phyloP scores from a whole-genome alignment of 2,329 filamentous ascomycete genomes.

The Penicillium glabrum region DNA sequence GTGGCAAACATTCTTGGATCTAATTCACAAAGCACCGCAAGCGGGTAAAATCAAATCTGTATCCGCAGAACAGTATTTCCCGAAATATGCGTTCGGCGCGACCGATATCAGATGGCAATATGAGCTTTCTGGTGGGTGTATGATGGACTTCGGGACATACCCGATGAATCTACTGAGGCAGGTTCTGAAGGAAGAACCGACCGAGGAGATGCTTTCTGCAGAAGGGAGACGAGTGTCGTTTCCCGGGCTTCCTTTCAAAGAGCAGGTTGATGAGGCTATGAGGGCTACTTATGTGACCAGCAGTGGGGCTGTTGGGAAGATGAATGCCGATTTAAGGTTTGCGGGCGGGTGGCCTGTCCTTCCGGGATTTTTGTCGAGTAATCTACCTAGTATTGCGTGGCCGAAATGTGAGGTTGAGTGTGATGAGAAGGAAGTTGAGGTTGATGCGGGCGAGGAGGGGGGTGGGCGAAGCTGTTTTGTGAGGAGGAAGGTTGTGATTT shows the following conservation, averaged over 20 bases:
- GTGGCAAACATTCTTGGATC: conserved; percentile 40
- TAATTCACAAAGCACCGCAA: neutral
- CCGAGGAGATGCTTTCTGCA: conserved; percentile 5
- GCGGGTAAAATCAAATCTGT: conserved; percentile 37
- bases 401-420: conserved; percentile 19
- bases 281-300: conserved; percentile 13
- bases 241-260: conserved; percentile 30
- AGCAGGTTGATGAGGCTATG: conserved; percentile 29
- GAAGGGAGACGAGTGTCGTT: conserved; percentile 38
- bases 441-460: neutral
- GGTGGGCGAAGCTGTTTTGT: neutral
- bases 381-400: conserved; percentile 14
- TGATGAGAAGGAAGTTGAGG: conserved; percentile 11
- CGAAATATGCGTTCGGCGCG: conserved; percentile 29
- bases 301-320: conserved; percentile 10
- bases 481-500: conserved; percentile 16
- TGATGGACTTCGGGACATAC: conserved; percentile 43
- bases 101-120: conserved; percentile 50
- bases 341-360: conserved; percentile 13
- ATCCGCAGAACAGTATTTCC: conserved; percentile 41
- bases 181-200: conserved; percentile 41
- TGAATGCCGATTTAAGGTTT: conserved; percentile 13
- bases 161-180: conserved; percentile 39
- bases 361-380: conserved; percentile 6
- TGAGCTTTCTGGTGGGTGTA: conserved; percentile 43